Conservation (phyloP, 257 asterid genomes). For the Solanum microdontum region DNA sequence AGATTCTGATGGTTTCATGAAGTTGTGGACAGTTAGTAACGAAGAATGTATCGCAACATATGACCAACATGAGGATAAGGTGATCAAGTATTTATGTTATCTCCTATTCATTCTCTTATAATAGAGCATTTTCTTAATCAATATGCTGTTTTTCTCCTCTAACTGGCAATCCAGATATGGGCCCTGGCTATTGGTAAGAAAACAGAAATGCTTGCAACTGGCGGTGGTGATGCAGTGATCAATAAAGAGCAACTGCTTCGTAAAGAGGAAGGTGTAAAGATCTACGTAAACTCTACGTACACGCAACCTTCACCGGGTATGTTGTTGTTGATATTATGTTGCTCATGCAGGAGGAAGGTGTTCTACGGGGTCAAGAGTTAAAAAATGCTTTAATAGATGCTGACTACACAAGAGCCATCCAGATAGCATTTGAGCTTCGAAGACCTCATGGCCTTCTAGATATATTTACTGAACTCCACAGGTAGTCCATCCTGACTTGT, state of each 20-base stretch:
- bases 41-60: constrained; percentile 86
- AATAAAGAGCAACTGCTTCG: too few species aligned
- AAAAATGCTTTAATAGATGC: constrained; percentile 76
- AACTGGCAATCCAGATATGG: constrained; percentile 57
- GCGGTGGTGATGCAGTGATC: constrained; percentile 85
- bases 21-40: constrained; percentile 87
- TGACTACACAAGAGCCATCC: constrained; percentile 71
- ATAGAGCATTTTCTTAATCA: not conserved
- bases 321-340: not conserved
- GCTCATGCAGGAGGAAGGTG: constrained; percentile 67
- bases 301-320: too few species aligned
- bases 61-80: constrained; percentile 93
- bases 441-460: constrained; percentile 59
- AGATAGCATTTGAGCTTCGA: constrained; percentile 85
- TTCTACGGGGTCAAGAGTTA: constrained; percentile 76
- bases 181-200: constrained; percentile 81
- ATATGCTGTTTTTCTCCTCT: not conserved
- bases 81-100: constrained; percentile 6
- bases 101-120: too few species aligned
- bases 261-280: constrained; percentile 51
- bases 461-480: constrained; percentile 52
- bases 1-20: constrained; percentile 97
- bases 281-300: too few species aligned
- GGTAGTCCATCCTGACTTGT: constrained; percentile 22
- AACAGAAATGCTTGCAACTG: constrained; percentile 93